Evolutionary conservation across 495 filamentous ascomycete genomes (phyloP), one percentile per base, ranked within the genome.

Genomic region (Lophium mytilinum): DNA sequence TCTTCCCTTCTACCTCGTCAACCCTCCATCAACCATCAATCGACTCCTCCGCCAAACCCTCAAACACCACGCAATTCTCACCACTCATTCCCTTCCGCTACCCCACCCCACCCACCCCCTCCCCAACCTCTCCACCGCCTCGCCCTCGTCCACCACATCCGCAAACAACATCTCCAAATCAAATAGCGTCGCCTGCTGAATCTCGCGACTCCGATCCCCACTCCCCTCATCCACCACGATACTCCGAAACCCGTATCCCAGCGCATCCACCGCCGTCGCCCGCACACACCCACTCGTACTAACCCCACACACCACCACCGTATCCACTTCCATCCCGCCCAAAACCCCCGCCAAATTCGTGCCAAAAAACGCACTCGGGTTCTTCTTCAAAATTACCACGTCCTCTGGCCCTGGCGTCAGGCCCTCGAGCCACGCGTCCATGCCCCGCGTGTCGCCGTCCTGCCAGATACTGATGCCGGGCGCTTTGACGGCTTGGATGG

Each of bases 281-380:
- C 71, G 54, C 48, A 72, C 69, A 55, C 71, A 73, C 5, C 70
- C 70, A 46, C 61, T 67, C 34, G 71, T 73, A 51, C 67, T 69
- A 30, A 73, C 70, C 5, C 71, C 70, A 24, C 67, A 66, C 9
- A 73, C 56, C 8, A 72, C 70, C 47, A 72, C 46, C 53, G 69
- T 72, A 57, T 73, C 70, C 10, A 70, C 69, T 45, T 58, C 60
- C 53, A 67, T 21, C 10, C 64, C 33, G 42, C 63, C 55, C 50
- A 73, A 59, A 12, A 63, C 62, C 5, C 61, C 59, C 9, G 61
- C 62, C 45, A 73, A 57, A 33, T 66, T 66, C 35, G 71, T 73
- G 19, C 69, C 71, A 57, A 73, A 73, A 64, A 73, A 73, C 10
- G 69, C 71, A 19, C 63, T 68, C 24, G 71, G 61, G 52, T 71